These are phyloP conservation scores for Lactarius hengduanensis DNA, from an alignment of 768 basidiomycete genomes.

Conservation along the genomic window DNA sequence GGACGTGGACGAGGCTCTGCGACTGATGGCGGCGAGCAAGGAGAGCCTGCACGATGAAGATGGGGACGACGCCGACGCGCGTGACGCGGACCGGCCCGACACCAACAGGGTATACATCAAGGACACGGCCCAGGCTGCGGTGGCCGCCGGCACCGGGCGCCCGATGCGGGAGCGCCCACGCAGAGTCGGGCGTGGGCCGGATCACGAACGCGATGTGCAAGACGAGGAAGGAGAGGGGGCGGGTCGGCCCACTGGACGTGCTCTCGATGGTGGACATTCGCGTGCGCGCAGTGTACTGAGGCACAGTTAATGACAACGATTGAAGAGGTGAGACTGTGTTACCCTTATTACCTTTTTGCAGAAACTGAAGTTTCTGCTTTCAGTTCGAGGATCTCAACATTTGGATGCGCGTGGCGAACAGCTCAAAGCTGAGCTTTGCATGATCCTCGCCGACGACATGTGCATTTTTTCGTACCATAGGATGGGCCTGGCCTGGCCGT, in stretches of 20 bases:
- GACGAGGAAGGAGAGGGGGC: slow-evolving; percentile 46
- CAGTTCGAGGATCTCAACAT: slow-evolving; percentile 89
- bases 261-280: slow-evolving; percentile 86
- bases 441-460: not conserved
- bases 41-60: slow-evolving; percentile 83
- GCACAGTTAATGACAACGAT: slow-evolving; percentile 86
- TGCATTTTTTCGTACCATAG: not conserved
- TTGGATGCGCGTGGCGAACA: slow-evolving; percentile 79
- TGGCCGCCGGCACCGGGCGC: slow-evolving; percentile 36
- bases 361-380: not conserved
- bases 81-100: slow-evolving; percentile 72
- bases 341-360: slow-evolving; percentile 17
- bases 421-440: slow-evolving; percentile 71
- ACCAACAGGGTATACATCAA: slow-evolving; percentile 91
- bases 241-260: slow-evolving; percentile 53
- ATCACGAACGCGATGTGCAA: slow-evolving; percentile 63
- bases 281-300: slow-evolving; percentile 85
- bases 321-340: slow-evolving; percentile 53
- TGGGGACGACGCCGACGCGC: slow-evolving; percentile 50
- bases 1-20: slow-evolving; percentile 95
- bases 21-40: slow-evolving; percentile 96
- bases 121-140: slow-evolving; percentile 59
- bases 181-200: slow-evolving; percentile 50
- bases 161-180: slow-evolving; percentile 57
- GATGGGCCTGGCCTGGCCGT: slow-evolving; percentile 32